These are phyloP conservation scores for Pythium pyrilobum DNA, from an alignment of 352 stramenopile genomes.

Conservation along the genomic window DNA sequence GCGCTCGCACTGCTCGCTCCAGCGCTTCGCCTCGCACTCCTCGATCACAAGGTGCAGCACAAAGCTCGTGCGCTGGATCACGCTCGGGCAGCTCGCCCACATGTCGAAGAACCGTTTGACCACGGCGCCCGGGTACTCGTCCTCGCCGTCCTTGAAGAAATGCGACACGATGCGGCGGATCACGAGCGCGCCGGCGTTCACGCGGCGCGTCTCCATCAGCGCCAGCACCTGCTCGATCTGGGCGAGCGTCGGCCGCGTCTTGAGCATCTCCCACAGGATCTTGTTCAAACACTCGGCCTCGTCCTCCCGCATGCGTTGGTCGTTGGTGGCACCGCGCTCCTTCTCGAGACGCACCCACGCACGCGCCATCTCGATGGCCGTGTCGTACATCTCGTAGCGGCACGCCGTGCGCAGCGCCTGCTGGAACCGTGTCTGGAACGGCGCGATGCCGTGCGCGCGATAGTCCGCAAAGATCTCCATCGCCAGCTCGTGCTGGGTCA, in stretches of 20 bases:
- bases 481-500: constrained; percentile 25
- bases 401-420: constrained; percentile 36
- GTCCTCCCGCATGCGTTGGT: background rate
- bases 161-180: constrained; percentile 27
- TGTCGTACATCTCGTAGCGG: constrained; percentile 21
- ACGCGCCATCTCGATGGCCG: constrained; percentile 36
- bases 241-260: constrained; percentile 24
- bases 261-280: constrained; percentile 51
- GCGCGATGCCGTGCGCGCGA: constrained; percentile 26
- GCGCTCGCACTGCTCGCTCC: constrained; percentile 4
- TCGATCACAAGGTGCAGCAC: constrained; percentile 12
- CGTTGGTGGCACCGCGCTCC: background rate
- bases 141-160: constrained; percentile 14
- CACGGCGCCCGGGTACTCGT: constrained; percentile 3
- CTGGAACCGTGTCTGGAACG: constrained; percentile 35
- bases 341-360: constrained; percentile 12
- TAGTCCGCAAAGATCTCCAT: constrained; percentile 43
- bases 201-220: constrained; percentile 31
- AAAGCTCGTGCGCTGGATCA: constrained; percentile 6
- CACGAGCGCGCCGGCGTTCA: constrained; percentile 24
- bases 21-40: background rate
- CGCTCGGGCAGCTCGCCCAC: constrained; percentile 1
- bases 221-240: constrained; percentile 33
- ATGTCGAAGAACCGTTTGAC: constrained; percentile 4
- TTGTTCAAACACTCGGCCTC: constrained; percentile 37